These are phyloP conservation scores for Massarina eburnea DNA, from an alignment of 2,329 filamentous ascomycete genomes.

Conservation along the genomic window DNA sequence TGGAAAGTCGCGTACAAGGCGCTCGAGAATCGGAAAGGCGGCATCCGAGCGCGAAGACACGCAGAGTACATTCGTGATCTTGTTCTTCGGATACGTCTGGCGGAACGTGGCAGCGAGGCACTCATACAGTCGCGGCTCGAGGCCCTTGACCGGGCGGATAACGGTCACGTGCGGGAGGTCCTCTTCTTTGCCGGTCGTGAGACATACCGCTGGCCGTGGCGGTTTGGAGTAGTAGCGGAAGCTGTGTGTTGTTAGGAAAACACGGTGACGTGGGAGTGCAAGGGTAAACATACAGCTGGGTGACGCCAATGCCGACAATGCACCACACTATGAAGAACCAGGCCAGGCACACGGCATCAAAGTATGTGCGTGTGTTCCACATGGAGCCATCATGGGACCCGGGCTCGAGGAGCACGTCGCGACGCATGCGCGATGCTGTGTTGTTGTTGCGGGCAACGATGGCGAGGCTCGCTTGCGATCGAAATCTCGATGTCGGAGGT, in stretches of 20 bases:
- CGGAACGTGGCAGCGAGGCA: conserved; percentile 85
- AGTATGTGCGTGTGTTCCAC: conserved; percentile 33
- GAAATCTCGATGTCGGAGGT: too few species aligned
- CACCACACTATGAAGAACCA: conserved; percentile 59
- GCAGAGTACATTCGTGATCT: conserved; percentile 80
- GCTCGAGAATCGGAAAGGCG: conserved; percentile 71
- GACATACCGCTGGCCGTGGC: conserved; percentile 48
- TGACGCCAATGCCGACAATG: conserved; percentile 61
- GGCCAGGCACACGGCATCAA: conserved; percentile 53
- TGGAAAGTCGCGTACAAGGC: conserved; percentile 73
- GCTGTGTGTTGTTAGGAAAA: conserved; percentile 46
- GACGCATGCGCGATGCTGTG: conserved; percentile 36
- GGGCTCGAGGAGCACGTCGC: conserved; percentile 21
- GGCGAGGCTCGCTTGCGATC: not conserved
- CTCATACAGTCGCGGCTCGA: conserved; percentile 88
- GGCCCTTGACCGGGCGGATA: conserved; percentile 89
- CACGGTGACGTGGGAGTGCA: too few species aligned
- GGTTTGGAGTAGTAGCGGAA: conserved; percentile 56
- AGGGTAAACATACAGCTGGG: conserved; percentile 55
- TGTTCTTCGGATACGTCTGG: conserved; percentile 76
- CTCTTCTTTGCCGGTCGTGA: conserved; percentile 34
- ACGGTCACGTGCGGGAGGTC: conserved; percentile 81
- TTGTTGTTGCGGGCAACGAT: not conserved
- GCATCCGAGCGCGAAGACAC: conserved; percentile 74
- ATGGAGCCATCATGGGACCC: conserved; percentile 36